phyloP scores from a whole-genome alignment of 441 rosid genomes.

The Erodium trifolium region DNA sequence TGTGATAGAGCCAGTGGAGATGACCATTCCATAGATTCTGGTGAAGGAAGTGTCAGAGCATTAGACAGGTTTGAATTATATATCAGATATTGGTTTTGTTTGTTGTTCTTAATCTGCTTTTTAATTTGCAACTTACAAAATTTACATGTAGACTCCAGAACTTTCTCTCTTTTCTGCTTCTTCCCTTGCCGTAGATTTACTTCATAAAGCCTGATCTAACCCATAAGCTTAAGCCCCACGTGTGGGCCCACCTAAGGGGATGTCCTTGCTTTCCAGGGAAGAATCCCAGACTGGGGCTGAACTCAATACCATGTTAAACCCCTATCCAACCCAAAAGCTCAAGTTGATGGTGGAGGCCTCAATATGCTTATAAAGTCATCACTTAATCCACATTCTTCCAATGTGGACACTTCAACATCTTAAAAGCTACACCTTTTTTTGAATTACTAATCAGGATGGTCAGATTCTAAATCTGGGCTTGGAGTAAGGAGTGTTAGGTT shows the following conservation, averaged over 20 bases:
- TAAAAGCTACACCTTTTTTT: not conserved
- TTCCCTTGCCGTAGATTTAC: not conserved
- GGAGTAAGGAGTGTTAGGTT: not conserved
- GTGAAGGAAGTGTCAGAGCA: slow-evolving; percentile 21
- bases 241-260: no score
- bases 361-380: no score
- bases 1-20: slow-evolving; percentile 23
- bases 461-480: not conserved
- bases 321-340: no score
- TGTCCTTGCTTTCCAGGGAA: no score
- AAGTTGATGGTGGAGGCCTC: no score
- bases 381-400: no score
- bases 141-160: not conserved
- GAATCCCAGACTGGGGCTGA: no score
- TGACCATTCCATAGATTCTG: slow-evolving; percentile 23
- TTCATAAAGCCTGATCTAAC: no score
- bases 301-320: no score
- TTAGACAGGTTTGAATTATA: slow-evolving; percentile 26
- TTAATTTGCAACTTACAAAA: not conserved
- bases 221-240: no score
- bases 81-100: not conserved
- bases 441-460: not conserved
- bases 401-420: not conserved
- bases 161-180: not conserved
- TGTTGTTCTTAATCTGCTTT: not conserved